phyloP scores from a whole-genome alignment of 1,139 yeast genomes.

The Magnusiomyces suaveolens region DNA sequence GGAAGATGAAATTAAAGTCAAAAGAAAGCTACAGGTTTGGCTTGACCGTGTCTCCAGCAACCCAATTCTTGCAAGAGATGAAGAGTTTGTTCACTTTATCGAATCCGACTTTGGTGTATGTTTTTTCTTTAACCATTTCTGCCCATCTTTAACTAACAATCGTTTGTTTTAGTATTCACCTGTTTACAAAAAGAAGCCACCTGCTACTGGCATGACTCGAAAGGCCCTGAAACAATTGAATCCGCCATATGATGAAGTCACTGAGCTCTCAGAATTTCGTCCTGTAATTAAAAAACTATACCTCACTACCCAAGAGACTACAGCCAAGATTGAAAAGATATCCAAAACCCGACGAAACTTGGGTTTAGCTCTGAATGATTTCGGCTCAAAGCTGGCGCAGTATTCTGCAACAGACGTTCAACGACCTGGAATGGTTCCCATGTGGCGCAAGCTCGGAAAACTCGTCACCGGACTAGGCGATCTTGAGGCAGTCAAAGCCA shows the following conservation, averaged over 20 bases:
- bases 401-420: slow-evolving; percentile 44
- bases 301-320: slow-evolving; percentile 47
- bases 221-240: slow-evolving; percentile 85
- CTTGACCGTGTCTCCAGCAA: slow-evolving; percentile 62
- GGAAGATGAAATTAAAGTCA: slow-evolving; percentile 59
- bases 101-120: slow-evolving; percentile 68
- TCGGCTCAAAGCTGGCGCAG: slow-evolving; percentile 48
- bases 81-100: slow-evolving; percentile 77
- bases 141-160: slow-evolving; percentile 20
- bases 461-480: slow-evolving; percentile 66
- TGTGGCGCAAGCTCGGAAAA: slow-evolving; percentile 75
- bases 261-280: slow-evolving; percentile 71
- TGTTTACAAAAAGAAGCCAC: slow-evolving; percentile 42
- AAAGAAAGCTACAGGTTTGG: slow-evolving; percentile 71
- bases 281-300: slow-evolving; percentile 79
- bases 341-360: slow-evolving; percentile 48
- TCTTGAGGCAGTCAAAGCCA: slow-evolving; percentile 60
- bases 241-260: slow-evolving; percentile 82
- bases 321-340: slow-evolving; percentile 45
- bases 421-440: slow-evolving; percentile 62
- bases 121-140: slow-evolving; percentile 26
- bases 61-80: slow-evolving; percentile 74
- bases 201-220: slow-evolving; percentile 69
- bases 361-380: slow-evolving; percentile 51
- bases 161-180: slow-evolving; percentile 30